Conservation (phyloP, 148 eudicot species). For the Cornus controversa region DNA sequence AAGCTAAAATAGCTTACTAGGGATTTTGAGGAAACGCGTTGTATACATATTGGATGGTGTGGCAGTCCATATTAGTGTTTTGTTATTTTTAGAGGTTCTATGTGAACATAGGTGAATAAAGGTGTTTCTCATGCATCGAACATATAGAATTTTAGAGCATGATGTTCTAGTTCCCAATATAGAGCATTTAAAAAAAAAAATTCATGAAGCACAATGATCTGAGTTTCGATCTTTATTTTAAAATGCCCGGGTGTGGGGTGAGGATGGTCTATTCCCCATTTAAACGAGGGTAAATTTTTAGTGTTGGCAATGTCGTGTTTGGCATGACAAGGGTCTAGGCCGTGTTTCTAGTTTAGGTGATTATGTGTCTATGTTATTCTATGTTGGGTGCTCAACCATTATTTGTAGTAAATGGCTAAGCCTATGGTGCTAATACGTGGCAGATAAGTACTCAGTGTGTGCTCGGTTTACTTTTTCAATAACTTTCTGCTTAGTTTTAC, state of each 20-base stretch:
- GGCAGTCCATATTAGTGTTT: neutral
- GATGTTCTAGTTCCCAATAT: no score
- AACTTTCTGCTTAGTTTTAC: neutral
- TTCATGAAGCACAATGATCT: no score
- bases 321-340: no score
- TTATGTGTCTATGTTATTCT: neutral
- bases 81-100: no score
- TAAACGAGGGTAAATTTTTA: neutral
- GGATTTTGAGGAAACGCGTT: neutral
- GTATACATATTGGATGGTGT: neutral
- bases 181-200: no score
- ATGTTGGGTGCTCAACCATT: no score
- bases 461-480: neutral
- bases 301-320: neutral
- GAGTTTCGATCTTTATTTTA: no score
- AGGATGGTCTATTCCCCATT: no score
- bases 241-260: no score
- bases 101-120: neutral
- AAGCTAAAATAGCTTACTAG: neutral
- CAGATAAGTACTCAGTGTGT: neutral
- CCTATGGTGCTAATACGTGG: neutral
- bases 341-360: neutral
- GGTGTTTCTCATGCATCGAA: neutral
- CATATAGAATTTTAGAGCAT: no score
- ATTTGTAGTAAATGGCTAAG: no score